Conservation (phyloP, 306 rosid genomes). For the Styphnolobium japonicum region DNA sequence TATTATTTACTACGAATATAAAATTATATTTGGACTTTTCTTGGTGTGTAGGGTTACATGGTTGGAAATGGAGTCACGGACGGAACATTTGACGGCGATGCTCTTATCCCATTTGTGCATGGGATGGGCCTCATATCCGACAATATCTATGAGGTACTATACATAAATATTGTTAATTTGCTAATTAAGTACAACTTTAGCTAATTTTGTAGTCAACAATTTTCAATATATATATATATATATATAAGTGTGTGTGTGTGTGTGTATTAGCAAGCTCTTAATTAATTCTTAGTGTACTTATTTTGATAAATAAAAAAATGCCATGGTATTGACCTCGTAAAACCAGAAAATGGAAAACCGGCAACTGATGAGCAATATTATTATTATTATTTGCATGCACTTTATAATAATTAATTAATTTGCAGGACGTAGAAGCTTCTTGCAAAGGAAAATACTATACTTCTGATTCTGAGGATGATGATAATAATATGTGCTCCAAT, state of each 20-base stretch:
- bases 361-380: too few relatives aligned
- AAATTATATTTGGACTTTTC: neutral
- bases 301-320: too few relatives aligned
- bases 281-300: too few relatives aligned
- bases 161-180: neutral
- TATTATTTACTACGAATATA: neutral
- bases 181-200: neutral
- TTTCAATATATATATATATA: too few relatives aligned
- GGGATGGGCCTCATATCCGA: constrained; percentile 87
- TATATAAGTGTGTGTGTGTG: too few relatives aligned
- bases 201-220: too few relatives aligned
- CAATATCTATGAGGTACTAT: constrained; percentile 45
- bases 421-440: constrained; percentile 17
- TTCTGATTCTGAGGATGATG: neutral
- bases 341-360: too few relatives aligned
- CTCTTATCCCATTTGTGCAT: constrained; percentile 75
- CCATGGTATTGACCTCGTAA: too few relatives aligned
- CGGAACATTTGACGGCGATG: constrained; percentile 52
- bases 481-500: constrained; percentile 12
- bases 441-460: constrained; percentile 52
- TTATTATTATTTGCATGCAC: too few relatives aligned
- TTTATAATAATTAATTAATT: neutral
- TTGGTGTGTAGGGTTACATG: constrained; percentile 61
- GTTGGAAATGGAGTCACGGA: constrained; percentile 85
- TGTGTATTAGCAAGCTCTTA: too few relatives aligned